These are phyloP conservation scores for Rhizopogon vinicolor DNA, from an alignment of 768 basidiomycete species.

Conservation along the genomic window DNA sequence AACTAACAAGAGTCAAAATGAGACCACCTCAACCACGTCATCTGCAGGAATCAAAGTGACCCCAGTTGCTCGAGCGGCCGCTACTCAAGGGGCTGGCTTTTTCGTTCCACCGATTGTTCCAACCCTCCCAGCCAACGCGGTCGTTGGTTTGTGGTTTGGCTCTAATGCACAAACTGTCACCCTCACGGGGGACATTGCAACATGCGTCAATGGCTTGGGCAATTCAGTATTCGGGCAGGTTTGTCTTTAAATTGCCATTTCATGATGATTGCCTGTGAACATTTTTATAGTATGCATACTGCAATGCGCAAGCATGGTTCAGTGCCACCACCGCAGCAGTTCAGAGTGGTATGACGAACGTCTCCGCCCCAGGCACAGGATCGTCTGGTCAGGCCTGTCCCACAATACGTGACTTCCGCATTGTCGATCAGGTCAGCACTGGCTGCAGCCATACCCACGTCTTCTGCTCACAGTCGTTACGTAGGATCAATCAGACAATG, in stretches of 20 bases:
- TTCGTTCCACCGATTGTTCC: constrained; percentile 18
- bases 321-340: constrained; percentile 16
- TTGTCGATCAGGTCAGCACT: constrained; percentile 18
- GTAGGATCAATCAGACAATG: constrained; percentile 25
- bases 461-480: background rate
- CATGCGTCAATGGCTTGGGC: constrained; percentile 19
- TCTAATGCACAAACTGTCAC: constrained; percentile 20
- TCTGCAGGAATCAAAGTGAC: background rate
- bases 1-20: background rate
- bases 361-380: constrained; percentile 17
- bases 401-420: constrained; percentile 21
- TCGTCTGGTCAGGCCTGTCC: constrained; percentile 18
- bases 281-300: constrained; percentile 16
- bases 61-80: background rate
- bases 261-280: background rate
- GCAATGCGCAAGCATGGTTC: constrained; percentile 22
- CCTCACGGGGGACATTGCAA: constrained; percentile 15
- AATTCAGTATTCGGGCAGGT: constrained; percentile 23
- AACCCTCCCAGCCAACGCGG: constrained; percentile 16
- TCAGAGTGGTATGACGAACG: constrained; percentile 11
- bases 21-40: background rate
- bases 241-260: background rate
- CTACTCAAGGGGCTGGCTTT: constrained; percentile 11
- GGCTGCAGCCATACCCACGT: background rate
- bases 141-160: constrained; percentile 25